A percentile compares a stretch with the other conserved stretches of the same genome.
phyloP scores from a whole-genome alignment of 495 filamentous ascomycete species.

The Aspergillus diversus region DNA sequence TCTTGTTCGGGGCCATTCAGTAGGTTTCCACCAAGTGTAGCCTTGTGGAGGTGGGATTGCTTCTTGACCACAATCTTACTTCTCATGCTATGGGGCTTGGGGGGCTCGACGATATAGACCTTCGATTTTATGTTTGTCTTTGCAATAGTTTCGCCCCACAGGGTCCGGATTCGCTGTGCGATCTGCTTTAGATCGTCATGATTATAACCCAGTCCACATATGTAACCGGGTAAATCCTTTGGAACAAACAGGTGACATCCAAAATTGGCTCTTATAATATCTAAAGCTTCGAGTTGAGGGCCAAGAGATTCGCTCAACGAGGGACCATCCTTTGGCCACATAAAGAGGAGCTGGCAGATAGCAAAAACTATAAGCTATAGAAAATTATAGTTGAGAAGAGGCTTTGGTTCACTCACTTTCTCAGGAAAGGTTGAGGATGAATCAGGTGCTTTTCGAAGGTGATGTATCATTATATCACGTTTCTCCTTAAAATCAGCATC shows the following conservation, averaged over 20 bases:
- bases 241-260: slow-evolving; percentile 32
- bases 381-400: not conserved
- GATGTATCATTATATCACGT: slow-evolving; percentile 27
- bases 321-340: slow-evolving; percentile 49
- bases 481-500: slow-evolving; percentile 28
- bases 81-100: slow-evolving; percentile 25
- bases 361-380: slow-evolving; percentile 11
- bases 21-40: slow-evolving; percentile 18
- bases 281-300: slow-evolving; percentile 47
- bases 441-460: slow-evolving; percentile 38
- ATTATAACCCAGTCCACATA: slow-evolving; percentile 29
- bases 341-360: slow-evolving; percentile 35
- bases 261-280: slow-evolving; percentile 46
- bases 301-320: slow-evolving; percentile 46
- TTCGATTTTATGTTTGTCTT: slow-evolving; percentile 35
- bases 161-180: slow-evolving; percentile 36
- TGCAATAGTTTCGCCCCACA: slow-evolving; percentile 39
- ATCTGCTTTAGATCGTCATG: slow-evolving; percentile 35
- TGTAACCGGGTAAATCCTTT: slow-evolving; percentile 35
- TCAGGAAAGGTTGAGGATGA: slow-evolving; percentile 25
- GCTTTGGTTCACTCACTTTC: slow-evolving; percentile 23
- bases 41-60: slow-evolving; percentile 19
- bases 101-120: slow-evolving; percentile 47
- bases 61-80: slow-evolving; percentile 23
- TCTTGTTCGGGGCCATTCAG: slow-evolving; percentile 10